Base-by-base conservation (phyloP, 345 rosid genomes). In the Gossypium stocksii region DNA sequence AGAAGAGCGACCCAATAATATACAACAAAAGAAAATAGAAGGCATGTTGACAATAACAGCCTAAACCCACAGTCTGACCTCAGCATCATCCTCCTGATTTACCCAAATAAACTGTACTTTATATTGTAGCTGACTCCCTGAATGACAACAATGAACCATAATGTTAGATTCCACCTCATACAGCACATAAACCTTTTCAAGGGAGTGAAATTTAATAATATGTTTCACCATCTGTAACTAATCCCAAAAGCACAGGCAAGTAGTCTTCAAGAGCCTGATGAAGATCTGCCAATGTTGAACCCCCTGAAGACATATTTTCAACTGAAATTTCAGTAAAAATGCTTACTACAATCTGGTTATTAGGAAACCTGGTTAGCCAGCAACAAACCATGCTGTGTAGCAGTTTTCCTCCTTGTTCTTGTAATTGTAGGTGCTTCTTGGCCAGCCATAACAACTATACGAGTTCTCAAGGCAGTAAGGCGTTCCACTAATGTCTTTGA, bases 241-340 rank as follows among this genome's bases (percentile, higher is more conserved):
- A 80, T 82, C 92, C 98, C 86, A 96, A 69, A 71, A 95, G 87
- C 77, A 91, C 91, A 80, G 98, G 97, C 83, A 96, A 86, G 88
- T 96, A 93, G 82, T 96, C 99, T 79, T 91, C 91, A 58, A 96
- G 97, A 83, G 97, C 98, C 85, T 89, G 97, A 82, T 86, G 98
- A 60, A 93, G 99, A 88, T 91, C 98, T 34, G 89, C 89, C 80
- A 91, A 87, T 44, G 97, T 91, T 43, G 99, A 96, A 59, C 98
- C 97, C 74, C 97, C 97, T 90, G 75, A 73, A 80, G 73, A 83
- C 44, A 78, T 51, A 77, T 70, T 14, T 23, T 48, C 78, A 71
- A 48, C 80, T 65, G 76, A 84, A 64, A 67, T 63, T 57, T 73
- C 51, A 71, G 77, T 8, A 29, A 73, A 25, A 29, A 7, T 44